Conservation (phyloP, 495 filamentous ascomycete genomes). For the Penicillium manginii region DNA sequence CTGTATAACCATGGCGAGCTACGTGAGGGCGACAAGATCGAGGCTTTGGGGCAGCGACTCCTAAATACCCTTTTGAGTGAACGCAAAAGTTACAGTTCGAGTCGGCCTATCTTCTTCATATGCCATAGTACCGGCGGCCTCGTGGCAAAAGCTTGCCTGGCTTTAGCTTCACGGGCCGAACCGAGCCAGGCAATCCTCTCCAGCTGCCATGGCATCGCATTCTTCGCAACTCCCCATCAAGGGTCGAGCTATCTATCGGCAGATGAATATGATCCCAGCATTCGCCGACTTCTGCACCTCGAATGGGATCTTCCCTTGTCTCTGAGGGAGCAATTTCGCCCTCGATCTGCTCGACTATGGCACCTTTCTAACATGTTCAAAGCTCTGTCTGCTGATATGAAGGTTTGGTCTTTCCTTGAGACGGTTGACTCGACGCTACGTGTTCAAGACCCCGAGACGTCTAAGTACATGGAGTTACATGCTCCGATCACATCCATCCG, state of each 20-base stretch:
- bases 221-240: slow-evolving; percentile 63
- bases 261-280: slow-evolving; percentile 56
- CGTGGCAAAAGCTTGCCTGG: slow-evolving; percentile 61
- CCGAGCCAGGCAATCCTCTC: slow-evolving; percentile 49
- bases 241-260: slow-evolving; percentile 68
- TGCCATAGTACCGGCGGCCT: slow-evolving; percentile 69
- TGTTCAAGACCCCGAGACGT: slow-evolving; percentile 39
- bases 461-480: slow-evolving; percentile 41
- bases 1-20: slow-evolving; percentile 59
- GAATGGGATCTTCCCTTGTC: slow-evolving; percentile 54
- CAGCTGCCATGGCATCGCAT: slow-evolving; percentile 64
- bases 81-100: slow-evolving; percentile 29
- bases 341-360: slow-evolving; percentile 52
- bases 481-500: slow-evolving; percentile 66
- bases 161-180: slow-evolving; percentile 46
- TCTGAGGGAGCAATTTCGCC: slow-evolving; percentile 51
- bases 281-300: slow-evolving; percentile 58
- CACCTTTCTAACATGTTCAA: slow-evolving; percentile 60
- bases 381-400: slow-evolving; percentile 62
- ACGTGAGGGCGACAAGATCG: slow-evolving; percentile 49
- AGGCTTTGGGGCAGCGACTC: slow-evolving; percentile 53
- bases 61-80: slow-evolving; percentile 48
- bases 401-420: slow-evolving; percentile 70
- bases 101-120: slow-evolving; percentile 63
- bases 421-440: slow-evolving; percentile 63